phyloP scores from a whole-genome alignment of 2,329 filamentous ascomycete genomes.

The Diplodia seriata region DNA sequence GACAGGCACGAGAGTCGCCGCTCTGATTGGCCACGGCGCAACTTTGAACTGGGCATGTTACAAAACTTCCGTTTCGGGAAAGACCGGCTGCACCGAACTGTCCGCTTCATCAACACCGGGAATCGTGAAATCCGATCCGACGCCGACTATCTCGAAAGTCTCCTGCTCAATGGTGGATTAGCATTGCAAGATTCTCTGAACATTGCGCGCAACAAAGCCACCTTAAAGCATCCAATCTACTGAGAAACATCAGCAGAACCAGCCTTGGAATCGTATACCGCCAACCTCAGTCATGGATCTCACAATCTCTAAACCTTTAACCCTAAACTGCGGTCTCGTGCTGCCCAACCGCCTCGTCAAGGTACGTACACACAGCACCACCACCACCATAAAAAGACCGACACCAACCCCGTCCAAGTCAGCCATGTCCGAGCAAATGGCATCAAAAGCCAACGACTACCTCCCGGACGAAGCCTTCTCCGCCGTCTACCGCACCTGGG shows the following conservation, averaged over 20 bases:
- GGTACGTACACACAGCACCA: slow-evolving; percentile 30
- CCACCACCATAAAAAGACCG: too few species aligned
- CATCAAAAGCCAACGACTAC: neutral
- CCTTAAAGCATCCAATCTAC: neutral
- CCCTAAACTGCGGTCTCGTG: slow-evolving; percentile 40
- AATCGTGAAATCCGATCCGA: neutral
- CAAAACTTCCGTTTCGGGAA: neutral
- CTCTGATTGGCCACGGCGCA: neutral
- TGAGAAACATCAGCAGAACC: neutral
- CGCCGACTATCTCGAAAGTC: neutral
- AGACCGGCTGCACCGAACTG: neutral
- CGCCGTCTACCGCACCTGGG: slow-evolving; percentile 41
- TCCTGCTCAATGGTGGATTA: neutral
- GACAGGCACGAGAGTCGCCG: neutral
- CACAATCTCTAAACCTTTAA: slow-evolving; percentile 36
- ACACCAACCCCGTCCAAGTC: neutral
- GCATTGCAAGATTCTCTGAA: neutral
- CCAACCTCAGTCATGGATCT: slow-evolving; percentile 31
- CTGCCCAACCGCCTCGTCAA: slow-evolving; percentile 50
- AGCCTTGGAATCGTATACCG: too few species aligned
- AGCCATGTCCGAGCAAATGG: slow-evolving; percentile 1
- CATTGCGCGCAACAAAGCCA: neutral
- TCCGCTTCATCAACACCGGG: neutral
- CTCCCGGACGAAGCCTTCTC: neutral
- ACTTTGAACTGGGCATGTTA: neutral